Percentiles rank a stretch among this genome's conserved stretches.
Conservation (phyloP, 495 filamentous ascomycete species). For the Cryomyces antarcticus region DNA sequence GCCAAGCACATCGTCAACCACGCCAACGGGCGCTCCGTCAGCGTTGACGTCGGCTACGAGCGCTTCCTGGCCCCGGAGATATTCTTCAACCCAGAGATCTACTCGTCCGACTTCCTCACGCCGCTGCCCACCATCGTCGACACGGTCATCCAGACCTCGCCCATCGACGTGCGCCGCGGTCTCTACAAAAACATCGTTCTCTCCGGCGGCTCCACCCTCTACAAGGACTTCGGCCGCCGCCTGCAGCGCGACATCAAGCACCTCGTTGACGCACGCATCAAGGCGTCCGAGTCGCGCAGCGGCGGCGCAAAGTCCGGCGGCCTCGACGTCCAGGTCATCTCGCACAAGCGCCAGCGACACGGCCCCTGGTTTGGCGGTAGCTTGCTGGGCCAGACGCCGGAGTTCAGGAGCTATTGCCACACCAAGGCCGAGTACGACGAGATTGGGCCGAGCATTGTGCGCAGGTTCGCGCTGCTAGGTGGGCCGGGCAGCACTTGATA, state of each 20-base stretch:
- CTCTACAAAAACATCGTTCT: conserved; percentile 99
- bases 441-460: conserved; percentile 83
- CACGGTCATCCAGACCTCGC: conserved; percentile 87
- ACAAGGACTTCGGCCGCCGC: conserved; percentile 90
- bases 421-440: conserved; percentile 94
- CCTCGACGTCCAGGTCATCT: conserved; percentile 87
- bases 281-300: conserved; percentile 75
- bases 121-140: conserved; percentile 87
- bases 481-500: conserved; percentile 47
- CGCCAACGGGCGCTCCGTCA: conserved; percentile 66
- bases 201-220: conserved; percentile 87
- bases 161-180: conserved; percentile 89
- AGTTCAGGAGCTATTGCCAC: conserved; percentile 96
- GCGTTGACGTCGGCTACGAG: conserved; percentile 90
- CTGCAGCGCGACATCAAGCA: conserved; percentile 93
- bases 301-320: conserved; percentile 65
- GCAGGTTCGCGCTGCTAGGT: conserved; percentile 84
- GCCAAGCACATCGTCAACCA: conserved; percentile 69
- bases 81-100: conserved; percentile 99
- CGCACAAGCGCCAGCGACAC: conserved; percentile 87
- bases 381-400: conserved; percentile 91
- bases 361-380: conserved; percentile 97
- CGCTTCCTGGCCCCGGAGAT: conserved; percentile 96
- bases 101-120: conserved; percentile 93
- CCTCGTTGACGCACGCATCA: conserved; percentile 77